Evolutionary conservation across 176 grass and related monocot species (phyloP), one percentile per base, ranked within the genome.

Genomic region (Metroxylon sagu): DNA sequence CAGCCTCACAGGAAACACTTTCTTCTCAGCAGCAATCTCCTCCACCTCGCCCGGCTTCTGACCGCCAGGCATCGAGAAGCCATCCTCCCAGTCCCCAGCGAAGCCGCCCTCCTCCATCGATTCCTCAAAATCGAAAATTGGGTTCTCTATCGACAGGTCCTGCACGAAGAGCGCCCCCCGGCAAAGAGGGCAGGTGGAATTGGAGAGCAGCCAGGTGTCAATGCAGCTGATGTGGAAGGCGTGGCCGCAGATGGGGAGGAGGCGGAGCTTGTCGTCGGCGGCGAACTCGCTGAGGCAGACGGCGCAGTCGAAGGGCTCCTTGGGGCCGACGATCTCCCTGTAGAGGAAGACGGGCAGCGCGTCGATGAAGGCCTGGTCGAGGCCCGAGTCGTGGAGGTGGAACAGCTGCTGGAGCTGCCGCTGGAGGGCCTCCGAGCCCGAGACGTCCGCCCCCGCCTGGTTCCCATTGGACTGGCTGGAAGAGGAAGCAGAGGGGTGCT

Each of bases 101-200:
- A 79, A 54, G 49, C 71, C 66, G 48, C 74, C 76, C 10, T 81
- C 77, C 58, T 84, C 83, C 62, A 43, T 74, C 12, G 49, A 39
- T 57, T 77, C 86, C 35, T 67, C 86, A 61, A 84, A 54, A 29
- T 48, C 54, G 50, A 72, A 78, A 19, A 78, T 62, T 0, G 73
- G 78, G 65, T 73, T 64, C 43, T 73, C 73, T 3, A 86, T 69
- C 7, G 69, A 26, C 2, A 71, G 43, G 64, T 74, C 62, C 30
- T 79, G 52, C 14, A 48, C 6, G 59, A 71, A 74, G 12, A 84
- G 77, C 54, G 68, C 50, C 54, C 80, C 59, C 78, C 91, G 80
- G 70, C 86, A 95, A 64, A 95, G 91, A 52, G 91, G 91, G 68
- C 91, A 95, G 0, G 90, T 87, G 53, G 90, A 83, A 76, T 79